Conservation (phyloP, 345 rosid genomes). For the Kandelia obovata region DNA sequence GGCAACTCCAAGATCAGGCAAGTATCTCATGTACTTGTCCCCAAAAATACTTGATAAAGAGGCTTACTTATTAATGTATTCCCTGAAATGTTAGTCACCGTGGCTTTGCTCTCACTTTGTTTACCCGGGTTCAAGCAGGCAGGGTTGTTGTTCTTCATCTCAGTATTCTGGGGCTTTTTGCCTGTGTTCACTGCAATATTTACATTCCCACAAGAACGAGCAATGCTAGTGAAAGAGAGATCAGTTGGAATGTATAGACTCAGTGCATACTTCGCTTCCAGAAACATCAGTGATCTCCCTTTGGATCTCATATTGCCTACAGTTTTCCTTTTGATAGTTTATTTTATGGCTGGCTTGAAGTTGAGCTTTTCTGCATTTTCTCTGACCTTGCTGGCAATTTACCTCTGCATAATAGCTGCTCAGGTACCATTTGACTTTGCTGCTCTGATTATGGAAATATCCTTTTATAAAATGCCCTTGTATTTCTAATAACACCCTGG, state of each 20-base stretch:
- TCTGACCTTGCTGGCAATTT: constrained; percentile 68
- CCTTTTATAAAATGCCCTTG: not conserved
- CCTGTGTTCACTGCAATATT: constrained; percentile 96
- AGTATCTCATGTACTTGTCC: too few species aligned
- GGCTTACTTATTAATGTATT: too few species aligned
- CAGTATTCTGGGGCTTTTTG: constrained; percentile 97
- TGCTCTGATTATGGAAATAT: too few species aligned
- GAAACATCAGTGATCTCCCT: constrained; percentile 94
- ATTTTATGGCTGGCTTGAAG: constrained; percentile 89
- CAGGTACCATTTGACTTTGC: constrained; percentile 46
- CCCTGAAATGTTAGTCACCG: too few species aligned
- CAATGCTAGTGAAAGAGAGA: constrained; percentile 84
- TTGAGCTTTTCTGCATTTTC: constrained; percentile 64
- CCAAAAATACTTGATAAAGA: too few species aligned
- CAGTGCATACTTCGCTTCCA: constrained; percentile 87
- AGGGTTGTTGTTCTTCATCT: constrained; percentile 89
- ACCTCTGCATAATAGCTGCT: constrained; percentile 85
- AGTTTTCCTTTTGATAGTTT: constrained; percentile 79
- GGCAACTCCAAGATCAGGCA: constrained; percentile 89
- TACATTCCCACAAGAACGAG: constrained; percentile 95
- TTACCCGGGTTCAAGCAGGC: constrained; percentile 41
- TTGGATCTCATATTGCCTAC: constrained; percentile 78
- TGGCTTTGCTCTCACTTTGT: too few species aligned
- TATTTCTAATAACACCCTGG: not conserved
- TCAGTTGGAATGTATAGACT: constrained; percentile 92